Conservation (phyloP, 192 early-diverging fungal genomes). For the Dissophora ornata region DNA sequence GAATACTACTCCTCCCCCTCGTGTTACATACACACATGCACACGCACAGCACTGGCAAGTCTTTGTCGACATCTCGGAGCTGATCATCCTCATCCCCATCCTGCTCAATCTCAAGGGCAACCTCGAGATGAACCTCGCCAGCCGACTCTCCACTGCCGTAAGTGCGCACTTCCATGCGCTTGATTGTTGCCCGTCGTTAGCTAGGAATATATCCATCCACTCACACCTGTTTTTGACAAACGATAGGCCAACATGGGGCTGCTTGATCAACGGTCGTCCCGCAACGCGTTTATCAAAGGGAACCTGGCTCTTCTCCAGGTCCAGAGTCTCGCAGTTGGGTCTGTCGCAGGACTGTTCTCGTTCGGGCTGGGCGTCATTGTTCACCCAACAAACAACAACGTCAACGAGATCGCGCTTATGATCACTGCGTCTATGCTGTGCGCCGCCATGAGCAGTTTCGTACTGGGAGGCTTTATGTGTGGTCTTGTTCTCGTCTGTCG, state of each 20-base stretch:
- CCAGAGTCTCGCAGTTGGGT: too few relatives aligned
- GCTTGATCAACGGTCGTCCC: slow-evolving; percentile 62
- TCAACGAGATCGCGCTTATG: too few relatives aligned
- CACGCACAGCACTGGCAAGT: slow-evolving; percentile 71
- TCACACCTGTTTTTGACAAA: background rate
- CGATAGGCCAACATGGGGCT: slow-evolving; percentile 71
- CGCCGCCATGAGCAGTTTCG: too few relatives aligned
- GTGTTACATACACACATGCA: too few relatives aligned
- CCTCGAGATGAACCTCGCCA: slow-evolving; percentile 90
- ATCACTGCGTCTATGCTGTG: too few relatives aligned
- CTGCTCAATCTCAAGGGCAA: slow-evolving; percentile 92
- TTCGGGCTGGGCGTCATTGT: too few relatives aligned
- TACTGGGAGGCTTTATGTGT: too few relatives aligned
- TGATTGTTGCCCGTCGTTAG: background rate
- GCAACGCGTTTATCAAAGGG: slow-evolving; percentile 71
- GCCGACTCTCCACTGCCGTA: slow-evolving; percentile 84
- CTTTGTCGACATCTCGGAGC: slow-evolving; percentile 73
- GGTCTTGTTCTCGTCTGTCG: too few relatives aligned
- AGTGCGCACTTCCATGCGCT: slow-evolving; percentile 4
- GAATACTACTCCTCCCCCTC: too few relatives aligned
- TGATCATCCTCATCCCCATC: slow-evolving; percentile 91
- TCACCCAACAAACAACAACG: too few relatives aligned
- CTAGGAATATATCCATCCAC: background rate
- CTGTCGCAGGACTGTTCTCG: too few relatives aligned
- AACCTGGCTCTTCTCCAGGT: slow-evolving; percentile 80